Percentiles rank a stretch among this genome's conserved stretches.
These are phyloP conservation scores for Gloeopeniophorella convolvens DNA, from an alignment of 768 basidiomycete genomes.

Conservation along the genomic window DNA sequence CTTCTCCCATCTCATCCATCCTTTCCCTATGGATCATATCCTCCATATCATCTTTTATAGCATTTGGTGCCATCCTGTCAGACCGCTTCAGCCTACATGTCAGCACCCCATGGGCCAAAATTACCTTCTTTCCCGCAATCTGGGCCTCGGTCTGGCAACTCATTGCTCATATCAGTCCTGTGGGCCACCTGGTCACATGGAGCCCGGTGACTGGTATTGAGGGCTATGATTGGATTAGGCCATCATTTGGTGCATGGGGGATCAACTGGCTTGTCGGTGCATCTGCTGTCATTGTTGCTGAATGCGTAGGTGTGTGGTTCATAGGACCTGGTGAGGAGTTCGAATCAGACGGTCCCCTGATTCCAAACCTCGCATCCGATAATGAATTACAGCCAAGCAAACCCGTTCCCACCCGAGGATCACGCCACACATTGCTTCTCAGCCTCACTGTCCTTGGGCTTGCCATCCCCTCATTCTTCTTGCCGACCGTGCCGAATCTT, in stretches of 20 bases:
- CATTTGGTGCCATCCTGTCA: conserved; percentile 33
- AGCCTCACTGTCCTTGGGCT: conserved; percentile 37
- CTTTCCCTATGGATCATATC: conserved; percentile 39
- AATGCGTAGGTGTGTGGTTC: conserved; percentile 48
- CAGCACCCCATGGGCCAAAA: conserved; percentile 34
- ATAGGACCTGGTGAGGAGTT: conserved; percentile 47
- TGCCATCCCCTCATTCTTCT: conserved; percentile 50
- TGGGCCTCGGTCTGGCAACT: conserved; percentile 62
- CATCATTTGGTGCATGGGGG: conserved; percentile 48
- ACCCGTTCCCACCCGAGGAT: not conserved
- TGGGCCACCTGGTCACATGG: conserved; percentile 72
- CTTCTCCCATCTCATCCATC: conserved; percentile 43
- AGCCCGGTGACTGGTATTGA: conserved; percentile 47
- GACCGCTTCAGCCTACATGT: conserved; percentile 33
- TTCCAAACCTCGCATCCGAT: conserved; percentile 1
- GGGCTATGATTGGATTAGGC: conserved; percentile 60
- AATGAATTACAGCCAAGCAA: conserved; percentile 14
- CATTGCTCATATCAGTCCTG: conserved; percentile 49
- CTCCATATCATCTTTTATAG: conserved; percentile 33
- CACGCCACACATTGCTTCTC: conserved; percentile 32
- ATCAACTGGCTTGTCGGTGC: conserved; percentile 72
- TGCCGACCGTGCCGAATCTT: conserved; percentile 35
- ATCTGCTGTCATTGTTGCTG: conserved; percentile 64
- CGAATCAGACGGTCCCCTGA: conserved; percentile 26
- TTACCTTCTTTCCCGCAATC: conserved; percentile 58